Conservation (phyloP, 352 stramenopile genomes). For the Phytophthora cryptogea region DNA sequence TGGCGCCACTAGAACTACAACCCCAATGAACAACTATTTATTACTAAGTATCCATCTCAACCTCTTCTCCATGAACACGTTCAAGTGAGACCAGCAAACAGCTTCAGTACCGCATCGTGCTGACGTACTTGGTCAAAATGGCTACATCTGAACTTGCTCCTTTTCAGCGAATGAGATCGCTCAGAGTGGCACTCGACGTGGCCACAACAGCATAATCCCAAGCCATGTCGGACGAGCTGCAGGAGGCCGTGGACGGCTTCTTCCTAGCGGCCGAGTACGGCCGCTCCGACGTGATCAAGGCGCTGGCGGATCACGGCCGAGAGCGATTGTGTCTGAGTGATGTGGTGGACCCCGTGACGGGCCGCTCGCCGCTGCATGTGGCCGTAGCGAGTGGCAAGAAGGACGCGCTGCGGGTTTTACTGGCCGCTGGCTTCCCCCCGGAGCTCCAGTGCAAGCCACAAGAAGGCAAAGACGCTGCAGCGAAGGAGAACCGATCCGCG, state of each 20-base stretch:
- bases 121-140: slow-evolving; percentile 16
- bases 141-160: slow-evolving; percentile 21
- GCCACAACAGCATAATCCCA: slow-evolving; percentile 4
- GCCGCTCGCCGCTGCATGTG: slow-evolving; percentile 77
- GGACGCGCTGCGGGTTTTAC: slow-evolving; percentile 77
- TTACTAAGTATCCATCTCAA: slow-evolving; percentile 3
- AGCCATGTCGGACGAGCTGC: slow-evolving; percentile 45
- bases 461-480: not conserved
- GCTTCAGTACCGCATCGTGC: not conserved
- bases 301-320: slow-evolving; percentile 69
- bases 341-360: slow-evolving; percentile 64
- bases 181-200: slow-evolving; percentile 28
- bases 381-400: slow-evolving; percentile 74
- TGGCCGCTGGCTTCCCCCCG: slow-evolving; percentile 76
- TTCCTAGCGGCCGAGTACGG: slow-evolving; percentile 84
- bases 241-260: slow-evolving; percentile 79
- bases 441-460: slow-evolving; percentile 45
- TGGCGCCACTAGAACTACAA: slow-evolving; percentile 15
- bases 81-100: not conserved
- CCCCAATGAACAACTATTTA: slow-evolving; percentile 29
- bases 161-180: slow-evolving; percentile 37
- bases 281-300: slow-evolving; percentile 85
- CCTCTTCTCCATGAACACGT: not conserved
- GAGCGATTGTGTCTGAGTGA: slow-evolving; percentile 51
- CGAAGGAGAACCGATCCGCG: slow-evolving; percentile 42